Evolutionary conservation across 768 basidiomycete genomes (phyloP).

Genomic region (Lactarius indigo): DNA sequence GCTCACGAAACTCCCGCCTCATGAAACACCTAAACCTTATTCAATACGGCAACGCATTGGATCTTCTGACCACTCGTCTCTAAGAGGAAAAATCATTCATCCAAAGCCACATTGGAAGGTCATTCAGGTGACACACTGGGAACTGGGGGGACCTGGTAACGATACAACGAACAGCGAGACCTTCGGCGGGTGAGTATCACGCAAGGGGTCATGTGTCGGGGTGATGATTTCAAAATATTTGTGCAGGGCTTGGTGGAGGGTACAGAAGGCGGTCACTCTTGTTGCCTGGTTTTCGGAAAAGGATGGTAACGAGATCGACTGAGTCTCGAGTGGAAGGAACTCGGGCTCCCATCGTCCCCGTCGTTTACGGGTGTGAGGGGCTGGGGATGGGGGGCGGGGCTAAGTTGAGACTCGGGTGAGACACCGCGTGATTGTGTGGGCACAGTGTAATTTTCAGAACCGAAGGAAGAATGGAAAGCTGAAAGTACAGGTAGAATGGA

Average conservation of each 20-base stretch:
- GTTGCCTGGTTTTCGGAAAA: neutral
- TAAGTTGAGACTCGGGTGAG: neutral
- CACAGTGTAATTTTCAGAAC: too few relatives aligned
- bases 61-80: neutral
- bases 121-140: neutral
- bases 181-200: neutral
- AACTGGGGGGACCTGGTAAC: neutral
- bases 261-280: neutral
- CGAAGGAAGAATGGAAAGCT: neutral
- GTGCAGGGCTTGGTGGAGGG: neutral
- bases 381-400: neutral
- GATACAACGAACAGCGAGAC: neutral
- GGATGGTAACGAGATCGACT: neutral
- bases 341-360: neutral
- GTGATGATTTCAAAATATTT: too few relatives aligned
- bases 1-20: too few relatives aligned
- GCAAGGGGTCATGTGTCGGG: neutral
- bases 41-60: neutral
- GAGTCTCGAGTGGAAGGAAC: neutral
- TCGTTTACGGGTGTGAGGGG: neutral
- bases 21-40: conserved; percentile 1
- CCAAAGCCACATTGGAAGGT: neutral
- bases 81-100: neutral
- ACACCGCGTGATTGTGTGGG: neutral
- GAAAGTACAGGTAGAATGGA: neutral